Percentiles rank a stretch among this genome's conserved stretches.
phyloP scores from a whole-genome alignment of 495 filamentous ascomycete species.

The Trichoderma orchidacearum region DNA sequence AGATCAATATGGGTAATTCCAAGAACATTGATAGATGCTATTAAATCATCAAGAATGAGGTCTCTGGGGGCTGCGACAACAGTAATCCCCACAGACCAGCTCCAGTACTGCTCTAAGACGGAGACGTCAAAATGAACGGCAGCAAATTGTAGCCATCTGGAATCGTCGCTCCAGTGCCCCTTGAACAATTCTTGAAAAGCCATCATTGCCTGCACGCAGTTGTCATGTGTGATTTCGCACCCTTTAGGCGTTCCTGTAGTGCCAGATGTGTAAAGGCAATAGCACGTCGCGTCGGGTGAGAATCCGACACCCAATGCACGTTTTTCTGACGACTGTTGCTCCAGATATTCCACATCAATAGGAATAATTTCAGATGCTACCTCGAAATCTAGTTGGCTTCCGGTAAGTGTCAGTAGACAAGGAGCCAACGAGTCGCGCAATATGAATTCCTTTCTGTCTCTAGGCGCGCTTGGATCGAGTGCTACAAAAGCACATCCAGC shows the following conservation, averaged over 20 bases:
- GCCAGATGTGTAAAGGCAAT: constrained; percentile 74
- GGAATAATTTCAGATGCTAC: constrained; percentile 20
- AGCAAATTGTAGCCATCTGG: constrained; percentile 76
- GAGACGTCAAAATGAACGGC: constrained; percentile 84
- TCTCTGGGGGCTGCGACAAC: constrained; percentile 67
- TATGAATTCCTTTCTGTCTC: constrained; percentile 50
- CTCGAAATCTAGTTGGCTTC: constrained; percentile 14
- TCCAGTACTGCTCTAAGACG: constrained; percentile 81
- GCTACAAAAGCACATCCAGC: constrained; percentile 74
- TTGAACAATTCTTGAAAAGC: constrained; percentile 57
- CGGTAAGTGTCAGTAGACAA: constrained; percentile 30
- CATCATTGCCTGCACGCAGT: constrained; percentile 61
- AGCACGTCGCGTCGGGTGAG: constrained; percentile 26
- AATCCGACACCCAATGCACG: not conserved
- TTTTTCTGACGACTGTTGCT: constrained; percentile 11
- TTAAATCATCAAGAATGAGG: constrained; percentile 62
- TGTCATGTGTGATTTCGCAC: constrained; percentile 61
- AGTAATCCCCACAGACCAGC: constrained; percentile 71
- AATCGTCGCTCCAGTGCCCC: constrained; percentile 51
- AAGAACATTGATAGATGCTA: constrained; percentile 51
- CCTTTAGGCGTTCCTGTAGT: constrained; percentile 73
- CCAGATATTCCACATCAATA: constrained; percentile 13
- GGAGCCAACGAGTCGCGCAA: constrained; percentile 44
- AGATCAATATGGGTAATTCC: constrained; percentile 79
- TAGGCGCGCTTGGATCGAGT: constrained; percentile 49